Evolutionary conservation across 345 rosid genomes (phyloP), one percentile per base, ranked within the genome.

Genomic region (Punica granatum): DNA sequence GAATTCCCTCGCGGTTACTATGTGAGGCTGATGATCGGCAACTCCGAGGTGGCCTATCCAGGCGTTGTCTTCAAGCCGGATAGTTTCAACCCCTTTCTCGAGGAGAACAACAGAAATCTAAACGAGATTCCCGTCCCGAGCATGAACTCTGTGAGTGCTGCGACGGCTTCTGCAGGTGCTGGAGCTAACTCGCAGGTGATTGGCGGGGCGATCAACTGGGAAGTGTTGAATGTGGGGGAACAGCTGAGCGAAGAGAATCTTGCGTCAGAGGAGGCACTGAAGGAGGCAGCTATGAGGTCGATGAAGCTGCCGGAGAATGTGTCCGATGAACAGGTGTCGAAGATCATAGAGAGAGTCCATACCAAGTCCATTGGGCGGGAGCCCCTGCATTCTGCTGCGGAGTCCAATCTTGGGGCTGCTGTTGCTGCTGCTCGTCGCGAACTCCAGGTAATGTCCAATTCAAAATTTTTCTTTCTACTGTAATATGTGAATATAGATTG

Each of bases 31-130:
- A 86, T 82, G 75, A 75, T 86, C 71, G 92, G 92, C 31, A 75
- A 77, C 76, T 74, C 92, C 1, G 80, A 75, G 33, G 78, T 79
- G 63, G 69, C 78, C 75, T 73, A 90, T 71, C 82, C 88, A 78
- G 98, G 97, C 37, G 84, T 93, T 65, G 85, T 93, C 59, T 90
- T 93, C 73, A 87, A 78, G 85, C 94, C 92, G 34, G 96, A 92
- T 28, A 70, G 67, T 28, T 88, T 75, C 13, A 64, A 81, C 71
- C 97, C 94, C 61, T 80, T 90, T 60, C 73, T 82, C 2, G 79
- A 74, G 14, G 87, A 83, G 60, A 87, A 90, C 62, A 96, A 88
- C 33, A 74, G 86, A 63, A 94, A 90, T 36, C 98, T 96, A n/a
- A 65, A 75, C 28, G 78, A 74, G 73, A 67, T 86, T 67, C 78